Conservation (phyloP, 2,329 filamentous ascomycete genomes). For the Chalaropsis ovoidea region DNA sequence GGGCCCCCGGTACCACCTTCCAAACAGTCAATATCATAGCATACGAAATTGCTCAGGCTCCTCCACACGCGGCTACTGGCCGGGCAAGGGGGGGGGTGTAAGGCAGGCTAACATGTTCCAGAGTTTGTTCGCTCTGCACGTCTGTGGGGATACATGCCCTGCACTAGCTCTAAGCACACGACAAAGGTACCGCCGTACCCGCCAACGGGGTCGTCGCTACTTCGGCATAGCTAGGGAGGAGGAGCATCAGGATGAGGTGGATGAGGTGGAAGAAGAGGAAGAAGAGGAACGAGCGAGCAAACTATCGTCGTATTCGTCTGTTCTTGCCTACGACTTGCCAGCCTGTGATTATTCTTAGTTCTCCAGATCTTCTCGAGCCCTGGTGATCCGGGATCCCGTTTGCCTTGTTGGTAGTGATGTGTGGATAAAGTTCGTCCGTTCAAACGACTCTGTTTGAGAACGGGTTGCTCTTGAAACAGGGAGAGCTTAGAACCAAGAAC, state of each 20-base stretch:
- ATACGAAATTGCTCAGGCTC: neutral
- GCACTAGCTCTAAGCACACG: no score
- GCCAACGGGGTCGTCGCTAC: no score
- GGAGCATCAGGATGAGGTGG: no score
- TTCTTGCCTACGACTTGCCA: neutral
- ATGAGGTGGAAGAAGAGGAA: neutral
- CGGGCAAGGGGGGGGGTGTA: neutral
- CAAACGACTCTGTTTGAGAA: neutral
- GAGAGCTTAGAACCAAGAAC: neutral
- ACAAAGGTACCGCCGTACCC: no score
- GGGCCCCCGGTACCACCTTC: neutral
- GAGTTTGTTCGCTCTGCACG: no score
- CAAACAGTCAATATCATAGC: neutral
- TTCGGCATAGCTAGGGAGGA: no score
- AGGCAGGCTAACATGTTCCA: neutral
- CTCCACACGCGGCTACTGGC: neutral
- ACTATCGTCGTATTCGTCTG: slow-evolving; percentile 1
- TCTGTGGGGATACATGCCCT: no score
- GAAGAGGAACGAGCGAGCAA: neutral
- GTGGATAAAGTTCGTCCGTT: slow-evolving; percentile 12
- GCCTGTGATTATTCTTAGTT: slow-evolving; percentile 5
- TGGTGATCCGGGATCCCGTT: neutral
- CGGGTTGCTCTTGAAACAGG: neutral
- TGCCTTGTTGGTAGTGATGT: neutral
- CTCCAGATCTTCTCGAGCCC: neutral